Evolutionary conservation across 805 yeast genomes (phyloP), one percentile per base, ranked within the genome.

Genomic region (Metschnikowia arizonensis): DNA sequence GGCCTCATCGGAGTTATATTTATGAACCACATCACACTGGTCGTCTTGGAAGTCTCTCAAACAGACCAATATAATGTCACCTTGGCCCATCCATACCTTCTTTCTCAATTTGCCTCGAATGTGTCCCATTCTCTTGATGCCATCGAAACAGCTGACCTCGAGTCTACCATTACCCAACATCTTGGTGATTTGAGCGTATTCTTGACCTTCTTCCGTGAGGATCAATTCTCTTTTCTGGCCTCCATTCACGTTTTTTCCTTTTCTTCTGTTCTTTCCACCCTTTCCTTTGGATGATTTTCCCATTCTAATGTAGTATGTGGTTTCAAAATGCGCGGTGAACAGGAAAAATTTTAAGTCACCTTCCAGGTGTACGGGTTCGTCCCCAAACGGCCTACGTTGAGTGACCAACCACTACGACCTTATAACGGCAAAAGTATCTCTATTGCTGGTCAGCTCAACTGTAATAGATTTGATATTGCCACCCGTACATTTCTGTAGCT

Each of bases 61-160:
- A 6, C 97, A 90, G 39, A 91, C 93, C 63, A 93, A 76, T 57
- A 93, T 88, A 59, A 93, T 93, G 66, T 93, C 99, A 74, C 99
- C 99, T 69, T 89, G 98, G 39, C 87, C 87, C 88, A 93, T 90
- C 99, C 99, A 93, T 50, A 93, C 99, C 81, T 91, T 93, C 84
- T 93, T 93, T 80, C 99, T 87, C 73, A 93, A 80, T 67, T 93
- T 93, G 61, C 99, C 99, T 79, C 99, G 88, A 63, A 93, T 93
- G 65, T 91, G 99, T 15, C 96, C 99, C 81, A 89, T 80, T 76
- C 99, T 83, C 66, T 82, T 87, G 57, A 77, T 76, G 54, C 96
- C 97, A 64, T 93, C 99, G 63, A 93, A 93, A 74, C 99, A 93
- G 41, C 82, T 68, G 45, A 96, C 97, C 68, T 90, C 96, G 45